These are phyloP conservation scores for Rhytidhysteron rufulum DNA, from an alignment of 2,329 filamentous ascomycete genomes.

Conservation along the genomic window DNA sequence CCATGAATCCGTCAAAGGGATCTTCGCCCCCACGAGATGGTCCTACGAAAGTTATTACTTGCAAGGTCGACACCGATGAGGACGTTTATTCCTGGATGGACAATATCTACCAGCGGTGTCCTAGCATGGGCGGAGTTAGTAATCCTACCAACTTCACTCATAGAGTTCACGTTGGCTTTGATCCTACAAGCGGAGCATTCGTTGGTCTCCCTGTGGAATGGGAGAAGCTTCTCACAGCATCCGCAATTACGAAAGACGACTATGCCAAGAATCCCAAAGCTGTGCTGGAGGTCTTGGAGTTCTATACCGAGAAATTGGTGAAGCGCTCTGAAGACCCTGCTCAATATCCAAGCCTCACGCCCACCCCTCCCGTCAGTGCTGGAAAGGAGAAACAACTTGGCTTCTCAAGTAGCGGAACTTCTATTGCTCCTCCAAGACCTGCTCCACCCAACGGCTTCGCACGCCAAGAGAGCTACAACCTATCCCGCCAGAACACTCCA, in stretches of 20 bases:
- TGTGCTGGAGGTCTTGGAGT: slow-evolving; percentile 73
- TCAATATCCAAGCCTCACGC: slow-evolving; percentile 64
- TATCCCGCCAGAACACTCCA: slow-evolving; percentile 27
- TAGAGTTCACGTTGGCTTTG: slow-evolving; percentile 94
- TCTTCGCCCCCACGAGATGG: slow-evolving; percentile 76
- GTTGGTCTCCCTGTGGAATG: slow-evolving; percentile 92
- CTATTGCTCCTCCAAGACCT: slow-evolving; percentile 47
- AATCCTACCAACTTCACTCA: slow-evolving; percentile 98
- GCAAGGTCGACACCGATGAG: slow-evolving; percentile 91
- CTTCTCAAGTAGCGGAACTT: slow-evolving; percentile 41
- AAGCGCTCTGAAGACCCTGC: slow-evolving; percentile 70
- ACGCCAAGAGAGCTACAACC: slow-evolving; percentile 45
- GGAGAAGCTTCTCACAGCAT: slow-evolving; percentile 94
- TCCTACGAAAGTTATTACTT: slow-evolving; percentile 77
- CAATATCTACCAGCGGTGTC: slow-evolving; percentile 93
- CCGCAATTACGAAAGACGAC: slow-evolving; percentile 96
- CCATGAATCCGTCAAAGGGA: slow-evolving; percentile 52
- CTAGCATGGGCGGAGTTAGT: slow-evolving; percentile 95
- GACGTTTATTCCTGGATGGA: slow-evolving; percentile 99
- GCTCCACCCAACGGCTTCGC: slow-evolving; percentile 40
- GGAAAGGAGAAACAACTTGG: slow-evolving; percentile 48
- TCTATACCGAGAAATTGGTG: slow-evolving; percentile 75
- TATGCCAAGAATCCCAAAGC: slow-evolving; percentile 86
- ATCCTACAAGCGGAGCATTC: slow-evolving; percentile 91
- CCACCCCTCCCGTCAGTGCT: slow-evolving; percentile 57